Base-by-base conservation (phyloP, 225 moss, liverwort and hornwort species). In the Bryum argenteum region DNA sequence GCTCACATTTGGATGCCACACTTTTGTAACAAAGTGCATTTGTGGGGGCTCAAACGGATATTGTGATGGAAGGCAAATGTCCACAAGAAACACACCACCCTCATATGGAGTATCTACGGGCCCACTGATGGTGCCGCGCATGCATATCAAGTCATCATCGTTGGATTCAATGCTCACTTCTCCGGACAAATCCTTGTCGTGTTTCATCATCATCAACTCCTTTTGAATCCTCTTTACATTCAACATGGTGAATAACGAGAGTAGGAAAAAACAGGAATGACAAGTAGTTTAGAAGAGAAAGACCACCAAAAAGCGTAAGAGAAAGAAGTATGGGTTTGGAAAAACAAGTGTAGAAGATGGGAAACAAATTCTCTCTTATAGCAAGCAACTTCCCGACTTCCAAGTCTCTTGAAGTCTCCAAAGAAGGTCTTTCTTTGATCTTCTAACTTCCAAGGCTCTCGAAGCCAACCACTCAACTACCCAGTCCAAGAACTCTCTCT, bases 31-130 rank as follows among this genome's bases (percentile, higher is more conserved):
- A 51, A 97, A 97, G 86, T 94, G 94, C 97, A 97, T 97, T 80
- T 97, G 94, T 45, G 97, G 97, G 68, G 97, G 97, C 79, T 94
- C 94, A 74, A 97, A 94, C 43, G 97, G 97, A 82, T 97, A 97
- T 19, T 82, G 71, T 93, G 91, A 84, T 62, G 97, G 94, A 61
- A 97, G 78, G 74, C 88, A 84, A 26, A 97, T 94, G 75, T 97
- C 72, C 54, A n/a, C n/a, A n/a, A n/a, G n/a, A n/a, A n/a, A n/a
- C n/a, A n/a, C 72, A 54, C 97, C 97, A 0, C 97, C 97, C 47
- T 97, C 97, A 42, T 97, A 97, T 23, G 97, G 97, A 57, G 97
- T 97, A 57, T 91, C 97, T 9, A 70, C 71, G 23, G 97, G 97
- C 5, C 97, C 97, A 62, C 72, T 89, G 57, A 97, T 92, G 52